Evolutionary conservation across 139 green algal species (phyloP).

Genomic region (Axilococcus clingmanii): DNA sequence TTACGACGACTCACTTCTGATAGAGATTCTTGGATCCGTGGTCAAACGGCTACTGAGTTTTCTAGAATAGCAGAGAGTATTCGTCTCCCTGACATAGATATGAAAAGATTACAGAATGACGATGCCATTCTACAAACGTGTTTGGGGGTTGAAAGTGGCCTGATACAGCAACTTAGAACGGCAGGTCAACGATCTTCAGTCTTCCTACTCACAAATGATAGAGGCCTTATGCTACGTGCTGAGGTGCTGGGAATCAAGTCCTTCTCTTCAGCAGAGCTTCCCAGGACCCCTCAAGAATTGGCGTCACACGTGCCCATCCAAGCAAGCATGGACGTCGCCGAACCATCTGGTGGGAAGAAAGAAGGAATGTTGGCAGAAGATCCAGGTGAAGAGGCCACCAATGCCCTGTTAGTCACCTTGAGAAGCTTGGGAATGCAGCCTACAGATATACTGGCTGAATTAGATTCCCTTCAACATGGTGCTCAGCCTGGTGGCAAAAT

Average conservation of each 20-base stretch:
- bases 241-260: conserved; percentile 3
- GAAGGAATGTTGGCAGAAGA: neutral
- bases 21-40: conserved; percentile 13
- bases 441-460: neutral
- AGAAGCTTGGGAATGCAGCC: neutral
- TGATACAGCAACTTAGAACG: neutral
- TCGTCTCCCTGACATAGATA: neutral
- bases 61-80: neutral
- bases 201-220: conserved; percentile 25
- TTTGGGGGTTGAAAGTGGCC: neutral
- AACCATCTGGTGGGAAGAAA: neutral
- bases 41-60: conserved; percentile 17
- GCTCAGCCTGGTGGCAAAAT: neutral
- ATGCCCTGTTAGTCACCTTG: neutral
- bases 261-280: conserved; percentile 6
- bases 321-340: neutral
- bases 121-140: conserved; percentile 26
- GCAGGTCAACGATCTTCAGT: neutral
- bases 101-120: conserved; percentile 14
- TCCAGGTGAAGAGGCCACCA: neutral
- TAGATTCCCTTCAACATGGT: neutral
- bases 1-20: conserved; percentile 5
- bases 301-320: neutral
- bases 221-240: conserved; percentile 7
- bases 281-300: neutral